Conservation (phyloP, 2,329 filamentous ascomycete species). For the Juglanconis sp. region DNA sequence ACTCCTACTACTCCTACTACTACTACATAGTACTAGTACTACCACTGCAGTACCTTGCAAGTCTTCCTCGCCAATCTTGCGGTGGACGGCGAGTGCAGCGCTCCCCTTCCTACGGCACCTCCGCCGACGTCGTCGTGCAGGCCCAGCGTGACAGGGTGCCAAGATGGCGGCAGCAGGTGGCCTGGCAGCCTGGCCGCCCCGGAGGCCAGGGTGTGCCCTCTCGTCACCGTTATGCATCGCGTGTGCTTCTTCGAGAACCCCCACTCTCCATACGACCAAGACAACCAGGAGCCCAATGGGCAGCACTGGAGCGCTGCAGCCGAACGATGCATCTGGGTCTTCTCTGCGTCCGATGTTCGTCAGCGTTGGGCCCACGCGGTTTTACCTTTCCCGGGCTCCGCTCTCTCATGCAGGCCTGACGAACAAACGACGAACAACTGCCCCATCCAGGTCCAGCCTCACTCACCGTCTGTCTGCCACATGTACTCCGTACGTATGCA, state of each 20-base stretch:
- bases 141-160: not conserved
- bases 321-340: conserved; percentile 16
- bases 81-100: too few species aligned
- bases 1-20: too few species aligned
- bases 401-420: conserved; percentile 16
- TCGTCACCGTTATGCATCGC: conserved; percentile 9
- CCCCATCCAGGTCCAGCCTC: conserved; percentile 13
- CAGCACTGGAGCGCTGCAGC: conserved; percentile 12
- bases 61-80: too few species aligned
- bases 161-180: not conserved
- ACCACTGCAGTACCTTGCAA: too few species aligned
- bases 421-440: not conserved
- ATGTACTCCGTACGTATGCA: conserved; percentile 3
- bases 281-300: conserved; percentile 8
- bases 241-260: conserved; percentile 3
- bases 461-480: conserved; percentile 17
- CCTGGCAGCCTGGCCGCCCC: not conserved
- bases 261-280: conserved; percentile 3
- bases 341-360: conserved; percentile 8
- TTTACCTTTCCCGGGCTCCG: conserved; percentile 16
- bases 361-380: conserved; percentile 10
- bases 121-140: conserved; percentile 17
- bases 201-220: not conserved
- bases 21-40: too few species aligned
- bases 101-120: not conserved